A percentile compares a stretch with the other conserved stretches of the same genome.
Evolutionary conservation across 495 filamentous ascomycete genomes (phyloP).

Genomic region (Podospora fimiseda): DNA sequence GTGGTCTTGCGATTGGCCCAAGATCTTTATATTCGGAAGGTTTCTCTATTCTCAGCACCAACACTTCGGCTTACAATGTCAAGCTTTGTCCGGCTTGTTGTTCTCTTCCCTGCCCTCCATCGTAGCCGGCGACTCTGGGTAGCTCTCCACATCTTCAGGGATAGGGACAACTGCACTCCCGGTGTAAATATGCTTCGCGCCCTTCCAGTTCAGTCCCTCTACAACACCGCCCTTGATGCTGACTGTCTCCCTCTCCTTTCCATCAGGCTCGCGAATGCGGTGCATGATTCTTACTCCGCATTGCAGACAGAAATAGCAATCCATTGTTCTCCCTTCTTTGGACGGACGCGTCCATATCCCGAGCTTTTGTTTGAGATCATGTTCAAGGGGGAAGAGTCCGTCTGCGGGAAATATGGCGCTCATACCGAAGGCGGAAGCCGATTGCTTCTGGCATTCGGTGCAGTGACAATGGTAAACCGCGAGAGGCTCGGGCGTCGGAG

Average conservation of each 20-base stretch:
- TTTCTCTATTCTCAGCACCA: too few relatives aligned
- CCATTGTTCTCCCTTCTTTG: constrained; percentile 36
- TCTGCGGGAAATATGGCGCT: constrained; percentile 40
- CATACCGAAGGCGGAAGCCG: constrained; percentile 51
- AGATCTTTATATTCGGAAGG: too few relatives aligned
- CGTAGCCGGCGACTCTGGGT: constrained; percentile 27
- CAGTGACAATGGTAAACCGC: constrained; percentile 55
- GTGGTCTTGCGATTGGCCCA: too few relatives aligned
- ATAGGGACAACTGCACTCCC: constrained; percentile 44
- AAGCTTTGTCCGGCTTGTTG: neutral
- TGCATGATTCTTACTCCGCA: constrained; percentile 49
- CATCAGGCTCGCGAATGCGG: constrained; percentile 35
- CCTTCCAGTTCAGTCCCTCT: constrained; percentile 33
- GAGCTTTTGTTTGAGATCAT: constrained; percentile 25
- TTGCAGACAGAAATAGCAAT: constrained; percentile 47
- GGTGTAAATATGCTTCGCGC: constrained; percentile 37
- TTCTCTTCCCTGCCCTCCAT: constrained; percentile 12
- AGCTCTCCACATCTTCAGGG: constrained; percentile 42
- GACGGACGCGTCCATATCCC: constrained; percentile 36
- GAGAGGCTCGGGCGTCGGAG: constrained; percentile 36
- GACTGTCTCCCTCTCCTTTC: constrained; percentile 24
- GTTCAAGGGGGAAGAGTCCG: constrained; percentile 44
- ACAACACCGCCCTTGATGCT: constrained; percentile 49
- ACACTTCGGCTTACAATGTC: neutral
- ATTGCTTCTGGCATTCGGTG: constrained; percentile 53